These are phyloP conservation scores for Syncephalastrum sp. DNA, from an alignment of 371 early-diverging fungal genomes.

Conservation along the genomic window DNA sequence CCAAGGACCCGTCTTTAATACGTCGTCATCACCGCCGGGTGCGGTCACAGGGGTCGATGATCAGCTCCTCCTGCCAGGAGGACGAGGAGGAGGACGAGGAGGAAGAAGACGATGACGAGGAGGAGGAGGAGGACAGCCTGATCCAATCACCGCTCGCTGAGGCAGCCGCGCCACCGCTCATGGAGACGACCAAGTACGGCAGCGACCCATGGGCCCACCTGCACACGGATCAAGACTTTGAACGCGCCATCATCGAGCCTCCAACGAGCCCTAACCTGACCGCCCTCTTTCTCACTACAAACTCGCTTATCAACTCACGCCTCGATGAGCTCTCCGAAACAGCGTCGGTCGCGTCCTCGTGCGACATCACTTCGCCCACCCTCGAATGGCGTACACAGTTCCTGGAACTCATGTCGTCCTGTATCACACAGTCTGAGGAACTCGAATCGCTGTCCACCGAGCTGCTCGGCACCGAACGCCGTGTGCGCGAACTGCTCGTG, in stretches of 20 bases:
- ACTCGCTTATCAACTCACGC: conserved; percentile 36
- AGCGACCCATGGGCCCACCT: conserved; percentile 17
- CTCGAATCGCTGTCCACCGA: conserved; percentile 28
- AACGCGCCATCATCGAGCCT: conserved; percentile 7
- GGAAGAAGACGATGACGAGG: background rate
- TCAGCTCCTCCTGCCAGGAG: background rate
- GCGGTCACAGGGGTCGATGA: conserved; percentile 12
- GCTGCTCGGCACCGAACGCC: conserved; percentile 21
- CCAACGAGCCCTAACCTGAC: conserved; percentile 26
- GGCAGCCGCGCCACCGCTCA: conserved; percentile 15
- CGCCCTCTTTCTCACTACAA: conserved; percentile 34
- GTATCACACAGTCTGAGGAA: conserved; percentile 28
- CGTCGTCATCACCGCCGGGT: conserved; percentile 10
- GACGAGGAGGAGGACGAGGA: background rate
- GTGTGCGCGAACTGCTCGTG: conserved; percentile 23
- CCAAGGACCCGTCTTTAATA: background rate
- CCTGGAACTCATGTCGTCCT: conserved; percentile 20
- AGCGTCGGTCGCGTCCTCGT: conserved; percentile 22
- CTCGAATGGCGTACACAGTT: conserved; percentile 29
- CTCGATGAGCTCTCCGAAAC: conserved; percentile 38
- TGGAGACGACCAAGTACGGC: conserved; percentile 4
- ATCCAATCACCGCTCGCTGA: conserved; percentile 13
- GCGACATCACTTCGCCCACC: conserved; percentile 16
- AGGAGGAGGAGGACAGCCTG: conserved; percentile 1
- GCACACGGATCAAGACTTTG: conserved; percentile 17